Conservation (phyloP, 768 basidiomycete species). For the Phylloporus sp. region DNA sequence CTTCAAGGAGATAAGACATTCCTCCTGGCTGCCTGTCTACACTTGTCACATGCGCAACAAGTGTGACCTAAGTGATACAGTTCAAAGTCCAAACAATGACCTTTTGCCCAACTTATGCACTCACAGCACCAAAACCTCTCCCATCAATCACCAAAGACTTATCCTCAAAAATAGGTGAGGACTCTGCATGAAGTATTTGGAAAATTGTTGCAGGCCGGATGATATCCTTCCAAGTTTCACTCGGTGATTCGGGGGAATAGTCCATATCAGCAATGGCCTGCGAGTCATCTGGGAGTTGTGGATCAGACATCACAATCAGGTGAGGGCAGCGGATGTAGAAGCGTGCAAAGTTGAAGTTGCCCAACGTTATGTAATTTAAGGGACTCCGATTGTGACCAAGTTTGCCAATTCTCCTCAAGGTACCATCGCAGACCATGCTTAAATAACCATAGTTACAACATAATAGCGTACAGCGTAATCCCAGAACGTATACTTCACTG, state of each 20-base stretch:
- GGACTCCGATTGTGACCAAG: too few species aligned
- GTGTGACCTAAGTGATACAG: conserved; percentile 34
- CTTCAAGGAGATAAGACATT: conserved; percentile 29
- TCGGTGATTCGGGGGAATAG: not conserved
- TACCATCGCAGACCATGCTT: not conserved
- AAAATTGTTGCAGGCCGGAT: conserved; percentile 53
- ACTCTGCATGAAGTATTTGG: conserved; percentile 46
- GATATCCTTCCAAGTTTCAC: not conserved
- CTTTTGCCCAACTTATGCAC: conserved; percentile 11
- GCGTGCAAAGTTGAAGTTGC: not conserved
- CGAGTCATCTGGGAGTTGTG: conserved; percentile 4
- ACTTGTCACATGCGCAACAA: conserved; percentile 44
- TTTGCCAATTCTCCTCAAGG: too few species aligned
- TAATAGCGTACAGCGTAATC: not conserved
- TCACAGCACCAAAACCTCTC: conserved; percentile 27
- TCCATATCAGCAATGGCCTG: not conserved
- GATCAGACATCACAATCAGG: conserved; percentile 9
- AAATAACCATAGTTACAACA: not conserved
- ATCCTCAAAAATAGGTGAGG: conserved; percentile 33
- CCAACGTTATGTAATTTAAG: conserved; percentile 10
- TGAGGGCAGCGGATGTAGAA: not conserved
- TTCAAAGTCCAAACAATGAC: conserved; percentile 23
- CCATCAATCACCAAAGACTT: conserved; percentile 47
- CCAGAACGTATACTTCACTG: conserved; percentile 31
- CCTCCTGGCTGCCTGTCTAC: conserved; percentile 11